Conservation (phyloP, 257 asterid genomes). For the Voacanga thouarsii region DNA sequence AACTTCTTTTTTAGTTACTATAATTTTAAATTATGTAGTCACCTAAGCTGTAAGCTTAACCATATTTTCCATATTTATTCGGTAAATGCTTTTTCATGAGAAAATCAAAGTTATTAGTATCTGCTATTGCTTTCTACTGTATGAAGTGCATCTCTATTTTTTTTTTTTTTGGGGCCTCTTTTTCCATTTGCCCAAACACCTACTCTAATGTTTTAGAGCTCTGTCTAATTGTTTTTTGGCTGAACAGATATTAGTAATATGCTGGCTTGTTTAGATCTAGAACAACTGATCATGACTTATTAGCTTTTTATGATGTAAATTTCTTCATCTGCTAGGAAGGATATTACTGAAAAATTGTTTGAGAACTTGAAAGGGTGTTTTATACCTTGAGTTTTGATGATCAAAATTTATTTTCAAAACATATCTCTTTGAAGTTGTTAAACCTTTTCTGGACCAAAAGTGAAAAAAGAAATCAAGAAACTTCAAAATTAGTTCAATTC, state of each 20-base stretch:
- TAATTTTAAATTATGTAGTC: background rate
- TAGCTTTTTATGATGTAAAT: too few species aligned
- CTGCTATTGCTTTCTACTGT: background rate
- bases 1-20: slow-evolving; percentile 1
- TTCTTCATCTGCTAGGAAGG: background rate
- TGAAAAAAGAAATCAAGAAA: background rate
- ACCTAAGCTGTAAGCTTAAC: background rate
- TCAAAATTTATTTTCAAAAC: background rate
- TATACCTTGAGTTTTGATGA: background rate
- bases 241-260: background rate
- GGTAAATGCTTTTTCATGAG: background rate
- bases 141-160: background rate
- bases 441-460: background rate
- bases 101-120: background rate
- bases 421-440: background rate
- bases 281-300: background rate
- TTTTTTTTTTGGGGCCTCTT: background rate
- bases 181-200: background rate
- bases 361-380: background rate
- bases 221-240: background rate
- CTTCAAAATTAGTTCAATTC: background rate
- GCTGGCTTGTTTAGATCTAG: background rate
- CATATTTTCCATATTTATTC: background rate
- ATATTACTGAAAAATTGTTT: background rate
- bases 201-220: background rate